Evolutionary conservation across 768 basidiomycete genomes (phyloP).

Genomic region (Lactifluus subvellereus): DNA sequence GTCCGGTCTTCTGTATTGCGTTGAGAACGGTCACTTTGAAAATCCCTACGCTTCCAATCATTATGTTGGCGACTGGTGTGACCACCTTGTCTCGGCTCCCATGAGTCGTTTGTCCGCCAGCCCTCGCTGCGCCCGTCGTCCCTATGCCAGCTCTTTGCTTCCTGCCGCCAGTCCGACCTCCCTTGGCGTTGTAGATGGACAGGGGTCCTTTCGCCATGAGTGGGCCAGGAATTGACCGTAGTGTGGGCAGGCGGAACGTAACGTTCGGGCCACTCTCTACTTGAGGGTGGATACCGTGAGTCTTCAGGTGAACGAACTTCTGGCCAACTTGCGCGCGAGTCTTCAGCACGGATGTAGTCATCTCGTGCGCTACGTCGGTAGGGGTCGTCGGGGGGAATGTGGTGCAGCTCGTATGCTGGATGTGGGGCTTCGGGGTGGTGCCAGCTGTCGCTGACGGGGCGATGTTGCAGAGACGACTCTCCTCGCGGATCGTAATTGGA

Average conservation of each 20-base stretch:
- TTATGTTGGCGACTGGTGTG: conserved; percentile 20
- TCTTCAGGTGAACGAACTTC: conserved; percentile 16
- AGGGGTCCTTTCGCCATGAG: conserved; percentile 12
- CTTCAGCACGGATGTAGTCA: conserved; percentile 20
- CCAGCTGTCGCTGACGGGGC: conserved; percentile 50
- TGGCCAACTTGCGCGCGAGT: conserved; percentile 17
- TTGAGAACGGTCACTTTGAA: conserved; percentile 27
- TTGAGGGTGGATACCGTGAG: conserved; percentile 15
- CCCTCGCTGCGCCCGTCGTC: conserved; percentile 42
- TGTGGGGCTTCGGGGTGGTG: conserved; percentile 37
- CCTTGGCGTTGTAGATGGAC: conserved; percentile 16
- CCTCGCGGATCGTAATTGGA: conserved; percentile 42
- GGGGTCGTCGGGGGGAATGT: conserved; percentile 37
- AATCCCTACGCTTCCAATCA: conserved; percentile 21
- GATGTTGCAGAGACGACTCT: conserved; percentile 49
- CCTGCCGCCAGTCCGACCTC: conserved; percentile 19
- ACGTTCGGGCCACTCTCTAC: conserved; percentile 20
- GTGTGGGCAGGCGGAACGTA: conserved; percentile 8
- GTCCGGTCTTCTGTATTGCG: conserved; percentile 45
- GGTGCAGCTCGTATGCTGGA: conserved; percentile 32
- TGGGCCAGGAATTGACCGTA: conserved; percentile 12
- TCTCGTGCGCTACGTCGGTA: conserved; percentile 41
- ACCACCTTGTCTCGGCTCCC: conserved; percentile 27
- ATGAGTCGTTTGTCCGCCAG: conserved; percentile 33
- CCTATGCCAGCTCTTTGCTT: conserved; percentile 38